Evolutionary conservation across 2,329 filamentous ascomycete species (phyloP), one percentile per base, ranked within the genome.

Genomic region (Leptographium lundbergii): DNA sequence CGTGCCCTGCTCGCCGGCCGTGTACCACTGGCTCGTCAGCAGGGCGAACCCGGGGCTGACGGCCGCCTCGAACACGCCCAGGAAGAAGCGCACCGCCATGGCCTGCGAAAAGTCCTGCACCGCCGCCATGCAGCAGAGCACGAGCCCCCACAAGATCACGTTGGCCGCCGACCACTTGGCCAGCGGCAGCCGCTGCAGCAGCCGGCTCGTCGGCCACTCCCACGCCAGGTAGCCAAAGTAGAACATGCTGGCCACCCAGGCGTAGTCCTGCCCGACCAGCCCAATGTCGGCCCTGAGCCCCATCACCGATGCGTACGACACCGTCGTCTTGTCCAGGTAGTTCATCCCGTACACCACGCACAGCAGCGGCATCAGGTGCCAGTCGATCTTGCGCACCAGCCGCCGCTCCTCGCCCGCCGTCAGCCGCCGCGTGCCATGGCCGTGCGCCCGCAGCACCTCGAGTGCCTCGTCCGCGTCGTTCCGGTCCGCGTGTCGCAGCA

Each of bases 21-120:
- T 88, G 65, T 88, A 89, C 85, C 85, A 89, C 70, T 87, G 83
- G 4, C 76, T 81, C 1, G 85, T 88, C 64, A 89, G 77, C 1
- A 89, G 74, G 0, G 82, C 80, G 64, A 88, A 88, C 0, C 84
- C 84, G 0, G 86, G 86, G 0, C 83, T 86, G 1, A 88, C 83
- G 0, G 84, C 82, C 0, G 83, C 75, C 67, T 89, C 86, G 59
- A 86, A 86, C 0, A 86, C 74, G 32, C 86, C 86, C 0, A 88
- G 75, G 64, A 88, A 81, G 67, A 88, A 84, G 0, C 86, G 79
- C 39, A 88, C 78, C 0, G 81, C 82, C 25, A 87, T 77, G 0
- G 83, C 81, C 1, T 84, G 81, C 0, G 75, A 72, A 65, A 82
- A 88, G 67, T 81, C 80, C 36, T 76, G 73, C 0, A 82, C 80